Evolutionary conservation across 1,139 yeast genomes (phyloP), one percentile per base, ranked within the genome.

Genomic region (Yarrowia galli): DNA sequence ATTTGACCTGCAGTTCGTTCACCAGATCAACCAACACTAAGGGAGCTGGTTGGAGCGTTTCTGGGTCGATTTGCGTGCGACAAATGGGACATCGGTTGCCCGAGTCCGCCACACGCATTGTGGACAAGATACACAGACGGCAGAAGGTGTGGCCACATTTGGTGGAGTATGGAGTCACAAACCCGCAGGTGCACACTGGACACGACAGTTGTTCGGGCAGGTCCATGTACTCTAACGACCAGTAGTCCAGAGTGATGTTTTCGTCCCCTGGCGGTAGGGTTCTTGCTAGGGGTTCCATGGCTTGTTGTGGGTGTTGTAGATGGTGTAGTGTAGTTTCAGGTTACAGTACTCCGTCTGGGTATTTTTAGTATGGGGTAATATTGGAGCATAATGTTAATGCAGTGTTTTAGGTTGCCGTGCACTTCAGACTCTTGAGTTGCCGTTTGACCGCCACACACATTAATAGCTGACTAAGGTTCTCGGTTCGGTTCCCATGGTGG

Each of bases 31-130:
- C 69, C 85, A 82, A 73, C 84, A 87, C 68, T 75, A 74, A 16
- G 86, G 80, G 71, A 89, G 86, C 40, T 79, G 82, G 69, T 79
- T 79, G 73, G 89, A 86, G 72, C 85, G 86, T 0, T 88, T 85
- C 72, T 86, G 89, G 0, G 88, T 65, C 36, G 51, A 38, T 63
- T 36, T 23, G 67, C 23, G 48, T 28, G n/a, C 46, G 45, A 20
- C 63, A 48, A 45, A 65, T 65, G 38, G 51, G 53, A 25, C 63
- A 43, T 2, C 49, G 56, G 48, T 54, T 54, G 18, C 53, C 51
- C 4, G 53, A 56, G 32, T 38, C 53, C 3, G 43, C 53, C 40
- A 54, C 53, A 0, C 54, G 49, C 48, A 65, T 46, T 10, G 56
- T 54, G 18, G 69, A 68, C 18, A 65, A 46, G n/a, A 74, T 70